Conservation (phyloP, 257 asterid genomes). For the Plantago elongata region DNA sequence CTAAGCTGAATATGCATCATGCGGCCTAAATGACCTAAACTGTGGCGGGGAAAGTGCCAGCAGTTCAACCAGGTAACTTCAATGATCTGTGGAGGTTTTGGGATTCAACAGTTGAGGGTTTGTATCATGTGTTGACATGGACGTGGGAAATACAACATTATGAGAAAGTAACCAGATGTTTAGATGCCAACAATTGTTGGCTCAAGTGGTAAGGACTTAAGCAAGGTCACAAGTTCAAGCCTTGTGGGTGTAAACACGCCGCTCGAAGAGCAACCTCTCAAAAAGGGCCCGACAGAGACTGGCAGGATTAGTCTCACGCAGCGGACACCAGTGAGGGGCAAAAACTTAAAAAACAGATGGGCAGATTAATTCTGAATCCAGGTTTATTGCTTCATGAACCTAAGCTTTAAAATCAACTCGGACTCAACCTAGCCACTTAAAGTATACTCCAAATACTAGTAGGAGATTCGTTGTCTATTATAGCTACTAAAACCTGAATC, state of each 20-base stretch:
- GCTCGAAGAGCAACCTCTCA: too few species aligned
- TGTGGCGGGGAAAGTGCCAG: neutral
- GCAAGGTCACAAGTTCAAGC: too few species aligned
- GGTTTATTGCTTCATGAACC: neutral
- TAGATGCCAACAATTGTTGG: too few species aligned
- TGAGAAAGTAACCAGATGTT: neutral
- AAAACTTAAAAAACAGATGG: too few species aligned
- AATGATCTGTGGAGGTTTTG: neutral
- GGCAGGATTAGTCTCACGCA: too few species aligned
- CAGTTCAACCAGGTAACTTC: neutral
- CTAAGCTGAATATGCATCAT: too few species aligned
- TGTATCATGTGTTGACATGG: too few species aligned
- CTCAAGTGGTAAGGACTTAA: too few species aligned
- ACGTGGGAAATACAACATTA: neutral
- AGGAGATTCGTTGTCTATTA: neutral
- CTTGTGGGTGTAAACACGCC: too few species aligned
- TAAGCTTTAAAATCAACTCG: neutral
- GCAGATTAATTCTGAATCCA: neutral
- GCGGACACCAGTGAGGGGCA: too few species aligned
- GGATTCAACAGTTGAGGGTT: neutral
- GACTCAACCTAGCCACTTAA: neutral
- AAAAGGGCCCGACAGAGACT: too few species aligned
- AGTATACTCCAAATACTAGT: neutral
- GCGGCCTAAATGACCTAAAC: too few species aligned
- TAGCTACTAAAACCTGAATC: neutral